Conservation (phyloP, 2,329 filamentous ascomycete genomes). For the Fusarium sarcochroum region DNA sequence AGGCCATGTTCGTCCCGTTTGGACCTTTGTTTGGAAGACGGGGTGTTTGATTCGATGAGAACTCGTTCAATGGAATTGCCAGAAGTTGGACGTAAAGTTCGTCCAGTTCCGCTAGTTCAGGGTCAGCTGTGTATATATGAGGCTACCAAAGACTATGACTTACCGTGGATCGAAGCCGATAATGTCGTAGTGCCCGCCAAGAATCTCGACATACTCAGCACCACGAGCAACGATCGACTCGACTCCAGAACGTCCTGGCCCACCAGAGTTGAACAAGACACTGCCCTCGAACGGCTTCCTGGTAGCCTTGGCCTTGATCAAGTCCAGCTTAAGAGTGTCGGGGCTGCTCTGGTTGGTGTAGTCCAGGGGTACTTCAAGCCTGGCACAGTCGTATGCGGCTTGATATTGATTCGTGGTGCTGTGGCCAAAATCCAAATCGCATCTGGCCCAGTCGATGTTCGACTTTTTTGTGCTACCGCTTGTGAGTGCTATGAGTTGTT, state of each 20-base stretch:
- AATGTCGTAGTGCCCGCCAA: slow-evolving; percentile 23
- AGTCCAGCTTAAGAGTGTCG: slow-evolving; percentile 50
- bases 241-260: slow-evolving; percentile 47
- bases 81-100: neutral
- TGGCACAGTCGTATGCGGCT: slow-evolving; percentile 50
- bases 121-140: neutral
- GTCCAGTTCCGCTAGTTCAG: neutral
- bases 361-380: slow-evolving; percentile 56
- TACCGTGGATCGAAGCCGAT: slow-evolving; percentile 4
- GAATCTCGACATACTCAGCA: neutral
- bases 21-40: no score
- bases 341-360: slow-evolving; percentile 50
- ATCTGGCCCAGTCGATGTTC: neutral
- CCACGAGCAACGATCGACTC: neutral
- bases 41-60: no score
- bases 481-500: neutral
- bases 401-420: neutral
- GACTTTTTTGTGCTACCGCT: neutral
- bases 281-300: slow-evolving; percentile 52
- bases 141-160: neutral
- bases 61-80: no score
- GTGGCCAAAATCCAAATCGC: neutral
- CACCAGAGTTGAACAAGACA: slow-evolving; percentile 57
- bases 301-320: slow-evolving; percentile 51
- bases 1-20: no score